Conservation (phyloP, 108 stramenopile species). For the Cyclotella atomus region DNA sequence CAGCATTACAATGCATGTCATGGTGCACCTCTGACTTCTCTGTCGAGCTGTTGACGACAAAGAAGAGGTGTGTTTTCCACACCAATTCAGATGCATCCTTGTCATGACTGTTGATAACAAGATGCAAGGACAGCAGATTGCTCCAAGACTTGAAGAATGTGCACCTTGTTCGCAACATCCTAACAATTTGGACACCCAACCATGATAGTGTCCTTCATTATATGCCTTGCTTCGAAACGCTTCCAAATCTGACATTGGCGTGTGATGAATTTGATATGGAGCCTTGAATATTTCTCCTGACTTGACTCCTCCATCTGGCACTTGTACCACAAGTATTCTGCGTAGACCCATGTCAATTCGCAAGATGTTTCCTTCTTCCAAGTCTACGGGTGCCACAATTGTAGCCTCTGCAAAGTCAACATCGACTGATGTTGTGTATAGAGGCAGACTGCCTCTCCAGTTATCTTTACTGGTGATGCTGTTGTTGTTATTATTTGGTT, state of each 20-base stretch:
- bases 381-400: slow-evolving; percentile 18
- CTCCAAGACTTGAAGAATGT: slow-evolving; percentile 7
- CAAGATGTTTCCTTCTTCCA: slow-evolving; percentile 17
- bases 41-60: slow-evolving; percentile 1
- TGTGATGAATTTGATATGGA: slow-evolving; percentile 22
- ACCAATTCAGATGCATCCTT: slow-evolving; percentile 35
- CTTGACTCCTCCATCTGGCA: slow-evolving; percentile 25
- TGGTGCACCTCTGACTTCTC: slow-evolving; percentile 5
- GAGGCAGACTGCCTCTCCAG: not conserved
- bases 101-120: slow-evolving; percentile 19
- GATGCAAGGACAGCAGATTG: slow-evolving; percentile 28
- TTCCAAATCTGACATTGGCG: slow-evolving; percentile 7
- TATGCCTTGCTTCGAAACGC: slow-evolving; percentile 1
- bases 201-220: slow-evolving; percentile 21
- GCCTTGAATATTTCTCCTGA: slow-evolving; percentile 22
- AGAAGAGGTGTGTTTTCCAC: slow-evolving; percentile 17
- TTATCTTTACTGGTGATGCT: not conserved
- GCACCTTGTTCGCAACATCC: slow-evolving; percentile 19
- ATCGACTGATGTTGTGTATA: slow-evolving; percentile 26
- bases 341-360: slow-evolving; percentile 21
- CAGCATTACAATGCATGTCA: not conserved
- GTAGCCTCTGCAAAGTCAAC: slow-evolving; percentile 27
- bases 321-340: slow-evolving; percentile 21
- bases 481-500: not conserved
- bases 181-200: slow-evolving; percentile 20